A percentile compares a stretch with the other conserved stretches of the same genome.
These are phyloP conservation scores for Metarhizium album DNA, from an alignment of 2,329 filamentous ascomycete species.

Conservation along the genomic window DNA sequence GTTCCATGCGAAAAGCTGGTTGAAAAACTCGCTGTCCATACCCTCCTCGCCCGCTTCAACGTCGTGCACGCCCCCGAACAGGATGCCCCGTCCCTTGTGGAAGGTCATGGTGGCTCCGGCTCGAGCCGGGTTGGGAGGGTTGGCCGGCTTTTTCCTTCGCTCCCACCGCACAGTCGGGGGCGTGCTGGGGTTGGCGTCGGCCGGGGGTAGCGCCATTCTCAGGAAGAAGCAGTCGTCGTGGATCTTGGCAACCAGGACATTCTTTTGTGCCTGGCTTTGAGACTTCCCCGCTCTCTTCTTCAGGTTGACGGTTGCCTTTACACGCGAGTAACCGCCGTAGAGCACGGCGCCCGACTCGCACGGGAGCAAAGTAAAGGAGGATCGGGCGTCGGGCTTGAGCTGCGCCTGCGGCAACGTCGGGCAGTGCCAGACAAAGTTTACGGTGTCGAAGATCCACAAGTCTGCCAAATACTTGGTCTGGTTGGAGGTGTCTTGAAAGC, in stretches of 20 bases:
- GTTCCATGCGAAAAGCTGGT: slow-evolving; percentile 84
- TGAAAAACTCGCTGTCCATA: slow-evolving; percentile 96
- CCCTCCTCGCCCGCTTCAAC: slow-evolving; percentile 86
- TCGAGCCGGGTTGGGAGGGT: slow-evolving; percentile 70
- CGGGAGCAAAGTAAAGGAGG: slow-evolving; percentile 83
- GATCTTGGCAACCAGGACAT: slow-evolving; percentile 73
- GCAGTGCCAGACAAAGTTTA: slow-evolving; percentile 74
- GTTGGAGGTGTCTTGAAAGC: slow-evolving; percentile 93
- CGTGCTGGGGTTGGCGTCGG: slow-evolving; percentile 54
- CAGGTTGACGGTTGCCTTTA: slow-evolving; percentile 59
- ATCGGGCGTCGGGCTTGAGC: slow-evolving; percentile 81
- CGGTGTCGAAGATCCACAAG: slow-evolving; percentile 90
- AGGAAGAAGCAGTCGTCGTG: slow-evolving; percentile 95
- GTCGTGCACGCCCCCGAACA: slow-evolving; percentile 92
- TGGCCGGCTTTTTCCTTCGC: slow-evolving; percentile 81
- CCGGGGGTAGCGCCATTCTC: slow-evolving; percentile 60
- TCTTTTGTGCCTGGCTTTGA: slow-evolving; percentile 50
- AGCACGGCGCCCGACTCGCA: slow-evolving; percentile 84
- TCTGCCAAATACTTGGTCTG: slow-evolving; percentile 90
- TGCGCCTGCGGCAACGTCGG: slow-evolving; percentile 66
- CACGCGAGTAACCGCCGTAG: slow-evolving; percentile 86
- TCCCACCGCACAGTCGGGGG: slow-evolving; percentile 80
- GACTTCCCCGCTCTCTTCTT: slow-evolving; percentile 46
- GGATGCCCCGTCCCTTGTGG: slow-evolving; percentile 85
- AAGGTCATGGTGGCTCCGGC: slow-evolving; percentile 89